phyloP scores from a whole-genome alignment of 495 filamentous ascomycete genomes.

The Neurospora sp. region DNA sequence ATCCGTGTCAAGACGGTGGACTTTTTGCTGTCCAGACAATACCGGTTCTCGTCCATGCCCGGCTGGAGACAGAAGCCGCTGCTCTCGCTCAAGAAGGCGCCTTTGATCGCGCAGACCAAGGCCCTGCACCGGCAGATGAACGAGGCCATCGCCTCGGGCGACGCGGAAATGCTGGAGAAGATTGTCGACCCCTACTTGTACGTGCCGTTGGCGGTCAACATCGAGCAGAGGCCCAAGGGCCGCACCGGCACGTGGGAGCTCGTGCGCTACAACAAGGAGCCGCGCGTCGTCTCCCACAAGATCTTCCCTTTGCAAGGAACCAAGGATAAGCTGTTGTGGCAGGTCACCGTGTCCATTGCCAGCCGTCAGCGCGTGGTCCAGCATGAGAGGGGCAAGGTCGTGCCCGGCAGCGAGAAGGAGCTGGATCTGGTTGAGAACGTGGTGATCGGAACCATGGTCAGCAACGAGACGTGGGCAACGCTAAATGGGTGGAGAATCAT shows the following conservation, averaged over 20 bases:
- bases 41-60: conserved; percentile 22
- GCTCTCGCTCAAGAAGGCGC: conserved; percentile 29
- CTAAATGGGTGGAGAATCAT: conserved; percentile 60
- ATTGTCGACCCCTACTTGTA: conserved; percentile 54
- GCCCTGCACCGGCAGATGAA: conserved; percentile 61
- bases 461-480: conserved; percentile 39
- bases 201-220: conserved; percentile 42
- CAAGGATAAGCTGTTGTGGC: conserved; percentile 38
- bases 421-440: conserved; percentile 66
- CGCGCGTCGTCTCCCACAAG: conserved; percentile 53
- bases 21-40: neutral
- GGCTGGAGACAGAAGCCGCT: conserved; percentile 14
- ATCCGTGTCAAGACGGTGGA: conserved; percentile 6
- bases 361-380: conserved; percentile 53
- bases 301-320: conserved; percentile 38
- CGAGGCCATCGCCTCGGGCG: conserved; percentile 57
- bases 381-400: conserved; percentile 25
- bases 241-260: conserved; percentile 55
- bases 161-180: conserved; percentile 43
- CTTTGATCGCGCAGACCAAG: conserved; percentile 41
- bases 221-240: conserved; percentile 41
- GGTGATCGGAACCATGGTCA: conserved; percentile 56
- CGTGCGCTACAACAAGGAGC: conserved; percentile 45
- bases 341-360: conserved; percentile 62
- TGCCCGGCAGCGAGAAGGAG: conserved; percentile 42